Percentiles rank a stretch among this genome's conserved stretches.
Conservation (phyloP, 179 eudicot species). For the Sideroxylon spinosum region DNA sequence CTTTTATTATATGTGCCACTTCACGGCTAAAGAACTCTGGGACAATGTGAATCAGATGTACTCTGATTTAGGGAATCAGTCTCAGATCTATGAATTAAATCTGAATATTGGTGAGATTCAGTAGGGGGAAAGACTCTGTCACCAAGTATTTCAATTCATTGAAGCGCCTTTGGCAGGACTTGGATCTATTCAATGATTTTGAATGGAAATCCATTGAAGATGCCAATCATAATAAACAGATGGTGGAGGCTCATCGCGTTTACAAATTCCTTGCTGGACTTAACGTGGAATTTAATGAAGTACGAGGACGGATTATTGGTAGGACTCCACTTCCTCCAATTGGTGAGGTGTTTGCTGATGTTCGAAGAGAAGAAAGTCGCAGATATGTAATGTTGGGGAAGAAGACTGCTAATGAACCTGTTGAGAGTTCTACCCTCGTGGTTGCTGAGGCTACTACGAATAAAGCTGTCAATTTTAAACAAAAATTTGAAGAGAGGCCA, state of each 20-base stretch:
- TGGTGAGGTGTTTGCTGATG: neutral
- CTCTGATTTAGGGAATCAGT: too few relatives aligned
- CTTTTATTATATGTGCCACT: neutral
- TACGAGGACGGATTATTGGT: neutral
- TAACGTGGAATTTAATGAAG: conserved; percentile 3
- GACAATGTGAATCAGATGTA: neutral
- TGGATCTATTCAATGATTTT: conserved; percentile 1
- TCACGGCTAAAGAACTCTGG: neutral
- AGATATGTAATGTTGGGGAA: too few relatives aligned
- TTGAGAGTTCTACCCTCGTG: neutral
- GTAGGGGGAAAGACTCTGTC: neutral
- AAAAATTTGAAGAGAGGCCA: neutral
- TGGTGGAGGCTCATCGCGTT: neutral
- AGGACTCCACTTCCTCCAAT: neutral
- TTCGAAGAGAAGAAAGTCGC: neutral
- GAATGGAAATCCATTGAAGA: neutral
- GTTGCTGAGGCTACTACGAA: neutral
- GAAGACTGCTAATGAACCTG: too few relatives aligned
- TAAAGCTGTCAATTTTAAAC: neutral
- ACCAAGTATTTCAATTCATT: conserved; percentile 4
- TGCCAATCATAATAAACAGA: neutral
- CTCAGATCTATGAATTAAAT: too few relatives aligned
- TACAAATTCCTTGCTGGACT: neutral
- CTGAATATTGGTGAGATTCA: neutral
- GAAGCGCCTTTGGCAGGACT: neutral